These are phyloP conservation scores for Ascochyta pisi DNA, from an alignment of 2,329 filamentous ascomycete genomes.

Conservation along the genomic window DNA sequence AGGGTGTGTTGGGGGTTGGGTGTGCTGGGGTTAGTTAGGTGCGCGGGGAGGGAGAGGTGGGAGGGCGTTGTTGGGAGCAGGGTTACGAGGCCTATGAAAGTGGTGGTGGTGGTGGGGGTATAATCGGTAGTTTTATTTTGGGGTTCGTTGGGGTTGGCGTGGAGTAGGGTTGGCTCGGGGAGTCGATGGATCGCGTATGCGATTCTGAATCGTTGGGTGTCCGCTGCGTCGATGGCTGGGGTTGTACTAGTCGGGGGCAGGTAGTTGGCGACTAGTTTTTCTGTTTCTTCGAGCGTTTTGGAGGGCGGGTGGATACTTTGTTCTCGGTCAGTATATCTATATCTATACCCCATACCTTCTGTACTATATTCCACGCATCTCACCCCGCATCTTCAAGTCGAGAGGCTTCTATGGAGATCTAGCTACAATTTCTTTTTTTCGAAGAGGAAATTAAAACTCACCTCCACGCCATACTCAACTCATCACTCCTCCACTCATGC, in stretches of 20 bases:
- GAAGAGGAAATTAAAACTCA: slow-evolving; percentile 8
- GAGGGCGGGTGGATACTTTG: slow-evolving; percentile 32
- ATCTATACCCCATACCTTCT: too few relatives aligned
- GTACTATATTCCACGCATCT: too few relatives aligned
- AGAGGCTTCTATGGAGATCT: too few relatives aligned
- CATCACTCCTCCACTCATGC: slow-evolving; percentile 38
- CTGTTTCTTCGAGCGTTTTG: slow-evolving; percentile 39
- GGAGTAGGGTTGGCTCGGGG: too few relatives aligned
- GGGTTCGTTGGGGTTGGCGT: too few relatives aligned
- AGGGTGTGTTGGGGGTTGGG: slow-evolving; percentile 22
- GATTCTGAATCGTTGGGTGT: too few relatives aligned
- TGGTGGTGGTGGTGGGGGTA: too few relatives aligned
- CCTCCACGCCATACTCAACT: slow-evolving; percentile 43
- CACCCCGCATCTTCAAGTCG: too few relatives aligned
- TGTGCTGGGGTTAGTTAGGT: slow-evolving; percentile 21
- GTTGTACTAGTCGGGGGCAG: slow-evolving; percentile 3
- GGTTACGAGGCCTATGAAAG: slow-evolving; percentile 35
- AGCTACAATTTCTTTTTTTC: too few relatives aligned
- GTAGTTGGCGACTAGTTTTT: slow-evolving; percentile 23
- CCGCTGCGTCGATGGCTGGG: too few relatives aligned
- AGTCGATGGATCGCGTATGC: too few relatives aligned
- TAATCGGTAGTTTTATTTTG: neutral
- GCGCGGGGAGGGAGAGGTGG: slow-evolving; percentile 17
- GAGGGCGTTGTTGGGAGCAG: slow-evolving; percentile 13
- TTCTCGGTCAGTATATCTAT: too few relatives aligned